Base-by-base conservation (phyloP, 495 filamentous ascomycete species). In the Penicillium turbatum region DNA sequence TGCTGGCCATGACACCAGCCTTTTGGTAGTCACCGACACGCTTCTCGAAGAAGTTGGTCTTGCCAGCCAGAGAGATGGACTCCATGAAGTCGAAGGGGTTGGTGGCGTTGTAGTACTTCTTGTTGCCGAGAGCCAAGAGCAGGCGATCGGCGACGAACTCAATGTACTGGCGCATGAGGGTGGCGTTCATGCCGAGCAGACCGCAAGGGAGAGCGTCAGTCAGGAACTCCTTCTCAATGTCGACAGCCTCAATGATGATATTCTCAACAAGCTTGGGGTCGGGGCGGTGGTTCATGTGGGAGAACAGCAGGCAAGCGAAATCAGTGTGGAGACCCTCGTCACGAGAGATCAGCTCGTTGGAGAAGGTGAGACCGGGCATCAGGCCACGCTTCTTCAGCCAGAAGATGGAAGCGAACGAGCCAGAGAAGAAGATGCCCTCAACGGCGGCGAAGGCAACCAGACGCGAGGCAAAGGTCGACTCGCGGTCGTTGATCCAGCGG, bases 41-140 rank as follows among this genome's bases (percentile, higher is more conserved):
- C 88, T 98, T 98, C 85, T 98, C 93, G 73, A 98, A 98, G 88
- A 98, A 98, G 82, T 98, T 98, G 72, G 93, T 98, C 86, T 98
- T 98, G 73, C 93, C 93, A 26, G 91, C 89, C 29, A 98, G 80
- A 9, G 93, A 97, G 76, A 98, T 98, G 65, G 90, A 92, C 83
- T 98, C 93, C 93, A 98, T 98, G 77, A 98, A 98, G 82, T 98
- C 93, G 74, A 98, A 98, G 60, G 93, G 93, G 77, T 98, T 98
- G 69, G 87, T 80, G 26, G 85, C 78, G 63, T 92, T 84, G 84
- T 95, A 98, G 69, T 88, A 80, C 81, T 97, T 97, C 59, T 86
- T 80, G 72, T 95, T 96, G 60, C 93, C 93, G 36, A 98, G 87
- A 36, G 93, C 83, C 30, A 97, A 73, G 17, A 98, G 83, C 16